Percentiles rank a stretch among this genome's conserved stretches.
Conservation (phyloP, 306 rosid genomes). For the Elaeagnus macrophylla region DNA sequence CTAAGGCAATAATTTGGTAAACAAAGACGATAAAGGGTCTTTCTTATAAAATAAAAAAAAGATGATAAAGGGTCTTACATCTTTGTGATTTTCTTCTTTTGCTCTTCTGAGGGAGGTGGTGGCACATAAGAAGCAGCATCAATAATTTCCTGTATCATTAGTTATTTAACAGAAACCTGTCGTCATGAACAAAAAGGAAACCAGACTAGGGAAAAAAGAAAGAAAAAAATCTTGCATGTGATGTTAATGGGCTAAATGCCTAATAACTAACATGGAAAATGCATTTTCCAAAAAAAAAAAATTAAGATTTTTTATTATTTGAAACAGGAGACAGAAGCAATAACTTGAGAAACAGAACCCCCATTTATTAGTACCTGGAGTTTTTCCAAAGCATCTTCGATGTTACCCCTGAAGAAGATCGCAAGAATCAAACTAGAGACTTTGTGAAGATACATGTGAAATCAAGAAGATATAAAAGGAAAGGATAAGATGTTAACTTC, state of each 20-base stretch:
- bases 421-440: constrained; percentile 21
- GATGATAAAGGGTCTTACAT: constrained; percentile 39
- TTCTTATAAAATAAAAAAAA: no score
- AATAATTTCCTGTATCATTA: constrained; percentile 57
- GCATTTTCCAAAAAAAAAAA: not conserved
- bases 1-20: constrained; percentile 5
- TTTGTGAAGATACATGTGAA: constrained; percentile 16
- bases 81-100: constrained; percentile 89
- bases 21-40: constrained; percentile 4
- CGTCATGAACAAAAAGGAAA: not conserved
- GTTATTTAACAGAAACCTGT: not conserved
- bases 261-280: not conserved
- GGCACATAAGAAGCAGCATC: constrained; percentile 95
- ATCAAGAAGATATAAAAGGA: constrained; percentile 6
- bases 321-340: not conserved
- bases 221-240: not conserved
- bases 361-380: constrained; percentile 37
- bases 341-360: not conserved
- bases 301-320: not conserved
- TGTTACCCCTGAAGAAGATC: constrained; percentile 44
- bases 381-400: constrained; percentile 54
- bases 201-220: not conserved
- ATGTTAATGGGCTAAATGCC: not conserved
- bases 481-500: constrained; percentile 46
- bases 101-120: constrained; percentile 96